Evolutionary conservation across 2,329 filamentous ascomycete genomes (phyloP), one percentile per base, ranked within the genome.

Genomic region (Pseudocercospora fijiensis): DNA sequence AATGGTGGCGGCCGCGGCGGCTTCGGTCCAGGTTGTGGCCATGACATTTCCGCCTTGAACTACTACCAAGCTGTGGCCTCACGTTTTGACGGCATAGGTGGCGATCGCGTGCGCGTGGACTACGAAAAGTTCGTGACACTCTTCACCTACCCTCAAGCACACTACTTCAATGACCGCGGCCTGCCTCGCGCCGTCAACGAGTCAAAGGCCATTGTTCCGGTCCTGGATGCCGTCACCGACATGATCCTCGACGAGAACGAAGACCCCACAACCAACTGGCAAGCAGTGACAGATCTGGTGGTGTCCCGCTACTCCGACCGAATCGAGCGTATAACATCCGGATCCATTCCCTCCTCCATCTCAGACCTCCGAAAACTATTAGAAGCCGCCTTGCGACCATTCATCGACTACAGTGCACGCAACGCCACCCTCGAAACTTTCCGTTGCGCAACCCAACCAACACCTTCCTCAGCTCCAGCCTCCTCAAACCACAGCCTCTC

Each of bases 251-350:
- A 76, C 10, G 74, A 62, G 66, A 56, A 69, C 66, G 24, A 66
- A 70, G 18, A 72, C 13, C 57, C 7, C 66, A 41, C 52, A 2
- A 71, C 85, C 26, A 78, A 90, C 69, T 92, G 90, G 90, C 90
- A 92, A 72, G 81, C 78, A 0, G 78, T 89, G 0, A 81, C 83
- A 0, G 90, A 93, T 69, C 82, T 89, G 80, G 78, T 92, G 3
- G 80, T 90, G 3, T 74, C 79, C 4, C 83, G 89, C 1, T 91
- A 89, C 69, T 82, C 83, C 3, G 78, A 83, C 30, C 79, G 86
- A 24, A 76, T 92, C 27, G 74, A 76, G 47, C 71, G 75, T 58
- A 67, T 80, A 9, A 60, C 57, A 45, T 75, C 60, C 60, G 74
- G 57, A 27, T 47, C 56, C 33, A 63, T 68, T 68, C 63, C 56